Base-by-base conservation (phyloP, 164 flowering plant species). In the Annona squamosa region DNA sequence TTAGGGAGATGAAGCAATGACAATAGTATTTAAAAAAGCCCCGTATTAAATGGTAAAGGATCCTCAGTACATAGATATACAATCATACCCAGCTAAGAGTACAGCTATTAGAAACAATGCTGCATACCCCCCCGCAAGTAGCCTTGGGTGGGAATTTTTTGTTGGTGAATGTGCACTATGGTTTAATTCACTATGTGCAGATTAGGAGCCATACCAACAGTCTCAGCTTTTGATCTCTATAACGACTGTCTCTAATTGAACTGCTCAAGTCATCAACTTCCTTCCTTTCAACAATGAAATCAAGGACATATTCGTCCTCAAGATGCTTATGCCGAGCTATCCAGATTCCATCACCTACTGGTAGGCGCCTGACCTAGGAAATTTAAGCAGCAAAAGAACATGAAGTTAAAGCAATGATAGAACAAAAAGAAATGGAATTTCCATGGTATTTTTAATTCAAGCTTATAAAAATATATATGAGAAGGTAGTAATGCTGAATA, bases 331-430 rank as follows among this genome's bases (percentile, higher is more conserved):
- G 91, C 71, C 89, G 91, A 72, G 97, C 99, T 76, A 93, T 84
- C 99, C 98, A 95, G 71, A 93, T 86, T 72, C 84, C 97, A 90
- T 95, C 99, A 70, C 99, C 99, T 78, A 95, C 90, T 57, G 93
- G 92, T 74, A 95, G 77, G 72, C 87, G 86, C 78, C 92, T 84
- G 71, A 91, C 89, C 99, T 95, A 84, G 9, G 52, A 63, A 13
- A 68, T 52, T 6, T 2, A 3, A 67, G 17, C 44, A 9, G 43
- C 62, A 9, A 48, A 69, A 69, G 9, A 52, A 9, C 1, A 52
- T 16, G 9, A 52, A 16, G 9, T 52, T 9, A 16, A 52, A 52
- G 59, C 59, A 52, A 52, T 52, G 59, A 52, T 10, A 52, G 13
- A 52, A 52, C 59, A 10, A 52, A 52, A 52, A 52, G 59, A 16